phyloP scores from a whole-genome alignment of 352 stramenopile genomes.

The Pythium periplocum region DNA sequence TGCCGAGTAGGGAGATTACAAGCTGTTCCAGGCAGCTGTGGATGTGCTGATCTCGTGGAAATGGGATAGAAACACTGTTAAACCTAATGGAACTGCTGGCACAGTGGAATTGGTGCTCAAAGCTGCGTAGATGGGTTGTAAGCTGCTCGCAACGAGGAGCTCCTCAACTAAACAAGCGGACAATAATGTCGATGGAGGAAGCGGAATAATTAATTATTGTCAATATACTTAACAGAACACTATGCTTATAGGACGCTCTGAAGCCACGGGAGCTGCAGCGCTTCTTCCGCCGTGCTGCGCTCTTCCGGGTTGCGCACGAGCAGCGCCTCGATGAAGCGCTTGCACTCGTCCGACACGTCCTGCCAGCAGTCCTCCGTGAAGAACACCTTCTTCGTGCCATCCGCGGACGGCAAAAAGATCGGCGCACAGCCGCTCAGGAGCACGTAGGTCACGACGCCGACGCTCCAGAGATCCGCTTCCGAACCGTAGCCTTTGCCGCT shows the following conservation, averaged over 20 bases:
- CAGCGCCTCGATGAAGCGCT: slow-evolving; percentile 66
- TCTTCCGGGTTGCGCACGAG: slow-evolving; percentile 76
- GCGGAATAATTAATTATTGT: too few species aligned
- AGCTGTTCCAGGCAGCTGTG: too few species aligned
- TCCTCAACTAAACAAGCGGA: too few species aligned
- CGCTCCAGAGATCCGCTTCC: slow-evolving; percentile 92
- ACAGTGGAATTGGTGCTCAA: too few species aligned
- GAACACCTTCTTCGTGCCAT: slow-evolving; percentile 69
- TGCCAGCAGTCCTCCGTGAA: slow-evolving; percentile 72
- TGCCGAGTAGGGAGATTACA: too few species aligned
- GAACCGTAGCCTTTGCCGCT: slow-evolving; percentile 90
- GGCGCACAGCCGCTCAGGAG: slow-evolving; percentile 78
- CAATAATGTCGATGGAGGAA: too few species aligned
- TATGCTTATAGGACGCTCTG: slow-evolving; percentile 1
- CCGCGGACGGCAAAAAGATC: slow-evolving; percentile 53
- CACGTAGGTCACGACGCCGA: slow-evolving; percentile 90
- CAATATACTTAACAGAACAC: not conserved
- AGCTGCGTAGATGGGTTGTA: too few species aligned
- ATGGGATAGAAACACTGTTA: too few species aligned
- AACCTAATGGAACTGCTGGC: too few species aligned
- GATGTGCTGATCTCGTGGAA: too few species aligned
- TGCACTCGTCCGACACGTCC: slow-evolving; percentile 46
- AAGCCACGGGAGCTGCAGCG: slow-evolving; percentile 73
- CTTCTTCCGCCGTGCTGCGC: slow-evolving; percentile 57
- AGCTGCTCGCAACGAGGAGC: too few species aligned